phyloP scores from a whole-genome alignment of 202 grass and related monocot species.

The Miscanthus sacchariflorus region DNA sequence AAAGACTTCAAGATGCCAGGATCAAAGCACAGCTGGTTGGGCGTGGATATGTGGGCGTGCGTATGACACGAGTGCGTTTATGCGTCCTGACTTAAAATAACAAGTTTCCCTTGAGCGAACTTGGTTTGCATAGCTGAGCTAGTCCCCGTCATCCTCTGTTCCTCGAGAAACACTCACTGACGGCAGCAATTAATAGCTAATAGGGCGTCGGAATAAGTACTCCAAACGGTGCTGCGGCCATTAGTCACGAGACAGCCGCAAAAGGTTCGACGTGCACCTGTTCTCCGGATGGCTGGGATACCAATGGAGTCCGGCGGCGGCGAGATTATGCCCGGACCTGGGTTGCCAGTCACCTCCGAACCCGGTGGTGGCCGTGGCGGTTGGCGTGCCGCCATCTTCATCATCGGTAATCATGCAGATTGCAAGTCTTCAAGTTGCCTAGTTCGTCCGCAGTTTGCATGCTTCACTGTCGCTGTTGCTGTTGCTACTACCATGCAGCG shows the following conservation, averaged over 20 bases:
- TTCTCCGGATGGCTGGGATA: not conserved
- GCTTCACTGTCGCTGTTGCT: not conserved
- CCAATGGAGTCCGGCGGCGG: conserved; percentile 49
- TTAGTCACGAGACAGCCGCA: not conserved
- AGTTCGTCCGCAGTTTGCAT: not conserved
- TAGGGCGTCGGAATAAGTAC: too few relatives aligned
- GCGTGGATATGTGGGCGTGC: too few relatives aligned
- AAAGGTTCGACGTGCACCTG: not conserved
- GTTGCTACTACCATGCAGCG: conserved; percentile 15
- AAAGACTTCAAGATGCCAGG: too few relatives aligned
- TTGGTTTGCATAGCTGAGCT: too few relatives aligned
- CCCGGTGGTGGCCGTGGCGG: conserved; percentile 15
- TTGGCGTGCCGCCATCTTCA: conserved; percentile 38
- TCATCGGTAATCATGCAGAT: conserved; percentile 50
- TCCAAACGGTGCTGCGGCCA: not conserved
- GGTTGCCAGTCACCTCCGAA: not conserved
- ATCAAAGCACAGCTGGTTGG: too few relatives aligned
- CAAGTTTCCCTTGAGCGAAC: too few relatives aligned
- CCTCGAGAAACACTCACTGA: too few relatives aligned
- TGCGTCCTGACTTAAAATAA: too few relatives aligned
- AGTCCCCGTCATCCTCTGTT: too few relatives aligned
- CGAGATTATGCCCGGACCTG: conserved; percentile 23
- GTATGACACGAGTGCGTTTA: too few relatives aligned
- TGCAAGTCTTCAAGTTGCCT: not conserved
- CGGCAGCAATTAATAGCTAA: too few relatives aligned